These are phyloP conservation scores for Russula lepida DNA, from an alignment of 768 basidiomycete genomes.

Conservation along the genomic window DNA sequence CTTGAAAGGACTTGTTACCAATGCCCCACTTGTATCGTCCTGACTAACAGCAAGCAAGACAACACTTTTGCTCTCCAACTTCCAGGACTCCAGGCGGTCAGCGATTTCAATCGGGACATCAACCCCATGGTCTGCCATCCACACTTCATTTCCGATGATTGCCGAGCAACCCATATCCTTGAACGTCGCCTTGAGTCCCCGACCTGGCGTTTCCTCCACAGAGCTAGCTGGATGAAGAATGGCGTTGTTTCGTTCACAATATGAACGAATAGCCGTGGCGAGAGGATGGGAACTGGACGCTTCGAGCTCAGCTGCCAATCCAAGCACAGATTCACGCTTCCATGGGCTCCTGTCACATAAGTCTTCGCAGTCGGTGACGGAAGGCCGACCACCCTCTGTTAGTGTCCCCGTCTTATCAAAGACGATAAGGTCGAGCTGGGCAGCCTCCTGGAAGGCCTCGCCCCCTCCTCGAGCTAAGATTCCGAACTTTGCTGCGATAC, in stretches of 20 bases:
- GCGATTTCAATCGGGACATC: conserved; percentile 27
- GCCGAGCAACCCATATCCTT: conserved; percentile 33
- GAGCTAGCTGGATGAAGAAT: conserved; percentile 27
- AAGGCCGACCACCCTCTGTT: conserved; percentile 56
- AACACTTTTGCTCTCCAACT: conserved; percentile 63
- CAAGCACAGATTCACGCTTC: conserved; percentile 36
- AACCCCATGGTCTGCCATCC: conserved; percentile 45
- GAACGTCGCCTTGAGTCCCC: conserved; percentile 51
- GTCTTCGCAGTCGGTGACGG: conserved; percentile 46
- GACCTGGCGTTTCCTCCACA: conserved; percentile 57
- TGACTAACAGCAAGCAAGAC: conserved; percentile 45
- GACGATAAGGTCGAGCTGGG: conserved; percentile 60
- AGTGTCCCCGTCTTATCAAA: conserved; percentile 89
- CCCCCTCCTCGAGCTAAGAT: conserved; percentile 86
- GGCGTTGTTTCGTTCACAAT: conserved; percentile 33
- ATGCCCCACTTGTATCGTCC: not conserved
- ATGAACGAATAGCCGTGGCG: conserved; percentile 47
- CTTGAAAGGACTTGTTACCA: conserved; percentile 21
- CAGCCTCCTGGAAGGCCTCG: conserved; percentile 79
- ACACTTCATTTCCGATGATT: conserved; percentile 62
- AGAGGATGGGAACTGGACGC: conserved; percentile 57
- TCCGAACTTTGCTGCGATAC: conserved; percentile 69
- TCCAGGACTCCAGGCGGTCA: conserved; percentile 41
- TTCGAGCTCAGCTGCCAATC: conserved; percentile 49
- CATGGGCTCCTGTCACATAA: conserved; percentile 25